These are phyloP conservation scores for Umbilicus rupestris DNA, from an alignment of 164 flowering plant genomes.

Conservation along the genomic window DNA sequence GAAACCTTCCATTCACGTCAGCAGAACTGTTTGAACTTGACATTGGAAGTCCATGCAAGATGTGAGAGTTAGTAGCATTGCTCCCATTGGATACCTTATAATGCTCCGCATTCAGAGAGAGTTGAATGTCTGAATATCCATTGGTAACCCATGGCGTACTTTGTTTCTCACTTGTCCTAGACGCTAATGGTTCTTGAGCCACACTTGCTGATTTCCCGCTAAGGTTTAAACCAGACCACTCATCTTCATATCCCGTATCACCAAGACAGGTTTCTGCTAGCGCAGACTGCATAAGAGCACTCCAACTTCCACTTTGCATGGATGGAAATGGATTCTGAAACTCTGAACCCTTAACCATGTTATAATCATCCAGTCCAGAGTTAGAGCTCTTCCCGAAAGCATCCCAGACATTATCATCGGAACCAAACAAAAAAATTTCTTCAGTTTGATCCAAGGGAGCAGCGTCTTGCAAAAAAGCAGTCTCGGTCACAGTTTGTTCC, in stretches of 20 bases:
- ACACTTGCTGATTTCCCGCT: constrained; percentile 13
- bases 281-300: constrained; percentile 49
- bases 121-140: constrained; percentile 14
- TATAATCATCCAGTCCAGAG: constrained; percentile 12
- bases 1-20: constrained; percentile 16
- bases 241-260: constrained; percentile 24
- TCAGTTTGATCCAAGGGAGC: constrained; percentile 37
- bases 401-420: constrained; percentile 37
- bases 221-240: constrained; percentile 22
- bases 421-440: constrained; percentile 32
- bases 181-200: constrained; percentile 13
- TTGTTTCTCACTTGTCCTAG: constrained; percentile 15
- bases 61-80: constrained; percentile 7
- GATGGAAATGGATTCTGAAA: constrained; percentile 20
- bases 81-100: constrained; percentile 6
- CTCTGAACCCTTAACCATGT: constrained; percentile 18
- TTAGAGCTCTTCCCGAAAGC: constrained; percentile 22
- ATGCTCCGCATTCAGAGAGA: constrained; percentile 10
- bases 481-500: constrained; percentile 15
- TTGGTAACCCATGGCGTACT: constrained; percentile 17
- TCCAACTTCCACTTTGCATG: constrained; percentile 42
- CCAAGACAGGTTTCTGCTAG: constrained; percentile 33
- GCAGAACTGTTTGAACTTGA: constrained; percentile 1
- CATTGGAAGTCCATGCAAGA: constrained; percentile 18
- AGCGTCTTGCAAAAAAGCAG: constrained; percentile 18